Evolutionary conservation across 495 filamentous ascomycete species (phyloP).

Genomic region (Pseudotulostoma volvatum): DNA sequence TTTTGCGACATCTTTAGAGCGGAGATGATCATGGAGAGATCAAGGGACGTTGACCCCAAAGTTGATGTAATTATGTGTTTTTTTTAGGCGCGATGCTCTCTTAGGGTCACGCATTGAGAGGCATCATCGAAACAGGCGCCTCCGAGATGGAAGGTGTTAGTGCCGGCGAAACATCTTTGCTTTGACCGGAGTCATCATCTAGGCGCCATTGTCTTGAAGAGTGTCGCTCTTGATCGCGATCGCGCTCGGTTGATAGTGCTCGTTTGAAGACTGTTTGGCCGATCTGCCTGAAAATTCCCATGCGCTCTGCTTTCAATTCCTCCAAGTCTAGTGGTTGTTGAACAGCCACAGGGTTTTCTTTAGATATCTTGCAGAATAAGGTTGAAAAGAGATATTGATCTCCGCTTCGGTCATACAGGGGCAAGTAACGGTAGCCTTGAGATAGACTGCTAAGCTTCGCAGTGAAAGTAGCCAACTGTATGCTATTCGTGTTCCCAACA

Average conservation of each 20-base stretch:
- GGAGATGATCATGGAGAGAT: too few species aligned
- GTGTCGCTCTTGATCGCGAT: conserved; percentile 11
- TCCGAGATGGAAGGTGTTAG: too few species aligned
- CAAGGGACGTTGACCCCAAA: too few species aligned
- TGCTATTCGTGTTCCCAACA: conserved; percentile 42
- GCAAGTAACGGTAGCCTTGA: conserved; percentile 90
- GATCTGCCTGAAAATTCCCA: conserved; percentile 33
- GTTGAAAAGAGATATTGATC: conserved; percentile 91
- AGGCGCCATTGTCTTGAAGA: neutral
- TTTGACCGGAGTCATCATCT: neutral
- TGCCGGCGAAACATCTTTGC: too few species aligned
- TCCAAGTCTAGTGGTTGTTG: conserved; percentile 29
- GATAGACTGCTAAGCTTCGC: conserved; percentile 80
- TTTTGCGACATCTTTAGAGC: too few species aligned
- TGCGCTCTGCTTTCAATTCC: conserved; percentile 32
- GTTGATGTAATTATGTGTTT: too few species aligned
- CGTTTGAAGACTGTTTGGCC: conserved; percentile 36
- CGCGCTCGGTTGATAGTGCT: conserved; percentile 30
- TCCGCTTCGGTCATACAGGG: conserved; percentile 75
- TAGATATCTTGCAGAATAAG: conserved; percentile 73
- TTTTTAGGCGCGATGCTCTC: too few species aligned
- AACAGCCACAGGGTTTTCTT: conserved; percentile 37
- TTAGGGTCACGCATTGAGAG: too few species aligned
- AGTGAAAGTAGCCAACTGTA: conserved; percentile 72
- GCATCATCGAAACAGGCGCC: too few species aligned